phyloP scores from a whole-genome alignment of 2,329 filamentous ascomycete genomes.

The Gnomoniopsis smithogilvyi region DNA sequence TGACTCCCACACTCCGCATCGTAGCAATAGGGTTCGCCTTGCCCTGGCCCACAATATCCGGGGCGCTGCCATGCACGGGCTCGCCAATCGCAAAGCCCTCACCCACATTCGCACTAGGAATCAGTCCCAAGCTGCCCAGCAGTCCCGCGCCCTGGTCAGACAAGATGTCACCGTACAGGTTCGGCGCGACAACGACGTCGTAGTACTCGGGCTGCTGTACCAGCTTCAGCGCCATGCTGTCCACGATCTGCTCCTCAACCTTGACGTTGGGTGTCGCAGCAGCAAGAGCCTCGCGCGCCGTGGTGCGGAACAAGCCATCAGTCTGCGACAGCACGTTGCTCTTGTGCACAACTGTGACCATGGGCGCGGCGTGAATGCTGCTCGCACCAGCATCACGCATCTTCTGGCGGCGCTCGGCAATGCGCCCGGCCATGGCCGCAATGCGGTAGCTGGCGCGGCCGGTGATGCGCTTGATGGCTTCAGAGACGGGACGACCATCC shows the following conservation, averaged over 20 bases:
- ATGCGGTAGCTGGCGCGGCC: slow-evolving; percentile 83
- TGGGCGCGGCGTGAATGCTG: slow-evolving; percentile 64
- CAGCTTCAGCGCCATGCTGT: slow-evolving; percentile 99
- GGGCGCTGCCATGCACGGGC: slow-evolving; percentile 94
- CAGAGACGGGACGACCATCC: slow-evolving; percentile 75
- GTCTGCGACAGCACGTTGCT: slow-evolving; percentile 96
- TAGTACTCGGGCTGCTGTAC: slow-evolving; percentile 94
- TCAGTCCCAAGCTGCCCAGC: slow-evolving; percentile 86
- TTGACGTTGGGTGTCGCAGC: slow-evolving; percentile 51
- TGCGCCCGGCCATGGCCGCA: slow-evolving; percentile 89
- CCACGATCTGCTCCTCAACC: slow-evolving; percentile 97
- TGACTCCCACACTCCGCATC: slow-evolving; percentile 82
- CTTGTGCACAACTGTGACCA: slow-evolving; percentile 98
- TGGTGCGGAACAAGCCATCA: slow-evolving; percentile 89
- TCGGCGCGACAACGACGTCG: slow-evolving; percentile 97
- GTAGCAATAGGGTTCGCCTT: slow-evolving; percentile 98
- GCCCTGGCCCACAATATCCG: slow-evolving; percentile 88
- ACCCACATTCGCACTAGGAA: slow-evolving; percentile 93
- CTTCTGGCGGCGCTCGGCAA: slow-evolving; percentile 81
- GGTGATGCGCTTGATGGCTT: slow-evolving; percentile 96
- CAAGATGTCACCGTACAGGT: slow-evolving; percentile 95
- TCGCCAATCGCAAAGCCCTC: slow-evolving; percentile 94
- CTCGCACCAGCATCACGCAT: slow-evolving; percentile 61
- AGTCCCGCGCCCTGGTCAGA: slow-evolving; percentile 94
- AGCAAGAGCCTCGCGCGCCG: slow-evolving; percentile 70